Base-by-base conservation (phyloP, 495 filamentous ascomycete species). In the Tirmania nivea region DNA sequence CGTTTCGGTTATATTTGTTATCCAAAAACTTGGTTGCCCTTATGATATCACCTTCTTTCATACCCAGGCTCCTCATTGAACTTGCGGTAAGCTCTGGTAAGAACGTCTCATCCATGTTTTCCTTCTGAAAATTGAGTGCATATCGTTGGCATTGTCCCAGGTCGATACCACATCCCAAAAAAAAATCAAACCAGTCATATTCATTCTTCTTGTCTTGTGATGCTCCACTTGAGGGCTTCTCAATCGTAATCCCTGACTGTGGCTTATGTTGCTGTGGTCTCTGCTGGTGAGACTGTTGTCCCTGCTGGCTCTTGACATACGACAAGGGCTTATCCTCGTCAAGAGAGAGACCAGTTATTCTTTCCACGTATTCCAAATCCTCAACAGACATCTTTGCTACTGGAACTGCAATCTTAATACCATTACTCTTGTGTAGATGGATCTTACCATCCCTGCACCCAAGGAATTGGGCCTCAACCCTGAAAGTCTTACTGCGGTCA, bases 131-230 rank as follows among this genome's bases (percentile, higher is more conserved):
- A 10, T 83, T 83, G 60, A 84, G 80, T 7, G 90, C 79, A 63
- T 99, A 99, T 39, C 92, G 75, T 66, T 95, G 87, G 67, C 90
- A 96, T 48, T 90, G 80, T 59, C 88, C 83, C 35, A 85, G 82
- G 53, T 84, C 82, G 54, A 96, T 84, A 34, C 92, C 90, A 63
- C 87, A 86, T 54, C 78, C 75, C 20, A 99, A 70, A 71, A 99
- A 99, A 69, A 99, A 96, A 58, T 94, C 85, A 63, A 96, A 99
- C 90, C 90, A 99, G 65, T 99, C 90, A 62, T 96, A 94, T 47
- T 87, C 79, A 9, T 77, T 69, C 60, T 78, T 77, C 64, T 78
- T 59, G 59, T 68, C 48, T 36, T 59, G 45, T 35, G 67, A 10
- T 69, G 65, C 48, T 59, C 66, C 65, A 53, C 81, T 71, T 35